Evolutionary conservation across 495 filamentous ascomycete species (phyloP).

Genomic region (Neurospora sp.): DNA sequence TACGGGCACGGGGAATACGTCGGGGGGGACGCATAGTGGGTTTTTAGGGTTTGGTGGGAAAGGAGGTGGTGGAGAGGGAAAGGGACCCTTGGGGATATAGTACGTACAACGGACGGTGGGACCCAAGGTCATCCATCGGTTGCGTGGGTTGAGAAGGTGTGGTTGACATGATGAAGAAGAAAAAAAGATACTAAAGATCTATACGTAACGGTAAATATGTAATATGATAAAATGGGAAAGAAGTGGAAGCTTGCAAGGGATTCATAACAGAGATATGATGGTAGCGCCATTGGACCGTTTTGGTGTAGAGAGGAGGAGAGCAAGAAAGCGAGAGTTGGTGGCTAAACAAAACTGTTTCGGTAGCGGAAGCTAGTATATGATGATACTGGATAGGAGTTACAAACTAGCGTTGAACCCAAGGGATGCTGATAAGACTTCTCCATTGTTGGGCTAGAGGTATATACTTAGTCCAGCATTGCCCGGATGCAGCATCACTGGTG

Average conservation of each 20-base stretch:
- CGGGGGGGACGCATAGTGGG: constrained; percentile 11
- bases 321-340: background rate
- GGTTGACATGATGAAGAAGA: background rate
- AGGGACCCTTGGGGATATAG: background rate
- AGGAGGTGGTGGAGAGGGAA: background rate
- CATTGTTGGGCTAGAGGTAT: background rate
- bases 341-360: background rate
- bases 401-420: background rate
- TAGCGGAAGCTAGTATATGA: background rate
- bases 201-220: background rate
- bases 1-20: constrained; percentile 23
- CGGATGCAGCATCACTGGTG: background rate
- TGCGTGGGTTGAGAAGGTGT: too few species aligned
- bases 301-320: background rate
- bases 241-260: background rate
- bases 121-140: too few species aligned
- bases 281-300: background rate
- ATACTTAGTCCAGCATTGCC: background rate
- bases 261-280: background rate
- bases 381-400: background rate
- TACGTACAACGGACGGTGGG: background rate
- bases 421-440: background rate
- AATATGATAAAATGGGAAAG: background rate
- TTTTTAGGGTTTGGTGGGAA: background rate
- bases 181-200: background rate